Base-by-base conservation (phyloP, 108 stramenopile species). In the Parietichytrium sp. region DNA sequence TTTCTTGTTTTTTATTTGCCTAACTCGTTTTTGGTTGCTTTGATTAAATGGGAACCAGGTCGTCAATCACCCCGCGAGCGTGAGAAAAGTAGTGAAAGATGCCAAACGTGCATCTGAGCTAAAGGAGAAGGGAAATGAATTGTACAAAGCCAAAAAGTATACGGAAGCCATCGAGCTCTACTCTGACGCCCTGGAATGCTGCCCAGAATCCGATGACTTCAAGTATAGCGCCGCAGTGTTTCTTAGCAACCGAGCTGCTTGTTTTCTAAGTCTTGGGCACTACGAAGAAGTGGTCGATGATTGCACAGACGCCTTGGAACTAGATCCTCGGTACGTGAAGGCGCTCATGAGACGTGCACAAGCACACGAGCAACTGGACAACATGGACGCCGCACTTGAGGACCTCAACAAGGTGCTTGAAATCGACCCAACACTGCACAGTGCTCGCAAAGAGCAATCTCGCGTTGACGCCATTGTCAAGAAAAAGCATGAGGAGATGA, bases 401-500 rank as follows among this genome's bases (percentile, higher is more conserved):
- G 94, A 94, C 86, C 91, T 92, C 61, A 82, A 88, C 53, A 80
- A 95, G 26, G 89, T 92, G 23, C 50, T 93, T 51, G 52, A 91
- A 31, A 82, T 88, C 82, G 85, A 96, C 82, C 93, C 96, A 31
- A 79, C 30, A 12, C 97, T 95, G 78, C 52, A 89, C 79, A 97
- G 96, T 77, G 96, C 95, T 1, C 89, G 90, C 47, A 36, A 93
- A 29, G 88, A 89, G 31, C 88, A 91, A 29, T 49, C 54, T 0
- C 83, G 94, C 27, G 79, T 95, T 23, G 82, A 94, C 87, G 91
- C 90, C 48, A 48, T 89, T 4, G 88, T 92, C 81, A 90, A 91
- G 30, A 91, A 91, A 51, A 84, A 93, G 49, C 36, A 97, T 82
- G 95, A 98, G 81, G 93, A 96, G 55, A 55, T 98, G 25, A 96